phyloP scores from a whole-genome alignment of 257 asterid genomes.

The Lycium ferocissimum region DNA sequence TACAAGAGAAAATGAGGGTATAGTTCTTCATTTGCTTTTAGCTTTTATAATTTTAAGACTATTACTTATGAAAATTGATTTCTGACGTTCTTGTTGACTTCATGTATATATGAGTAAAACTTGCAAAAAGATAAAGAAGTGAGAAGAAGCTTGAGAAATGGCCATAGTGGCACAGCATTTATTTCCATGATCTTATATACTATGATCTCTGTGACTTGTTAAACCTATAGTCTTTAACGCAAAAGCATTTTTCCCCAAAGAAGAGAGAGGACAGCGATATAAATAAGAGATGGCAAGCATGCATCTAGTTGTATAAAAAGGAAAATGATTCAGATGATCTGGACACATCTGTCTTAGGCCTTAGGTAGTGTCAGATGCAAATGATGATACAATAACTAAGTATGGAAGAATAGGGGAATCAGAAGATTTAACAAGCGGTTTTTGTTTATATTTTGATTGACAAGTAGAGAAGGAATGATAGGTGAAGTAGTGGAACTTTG shows the following conservation, averaged over 20 bases:
- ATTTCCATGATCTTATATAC: neutral
- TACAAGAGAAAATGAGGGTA: slow-evolving; percentile 98
- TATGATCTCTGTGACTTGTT: neutral
- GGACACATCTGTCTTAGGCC: neutral
- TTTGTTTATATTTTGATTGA: neutral
- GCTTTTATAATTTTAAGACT: slow-evolving; percentile 8
- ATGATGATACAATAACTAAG: slow-evolving; percentile 8
- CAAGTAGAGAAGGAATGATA: slow-evolving; percentile 6
- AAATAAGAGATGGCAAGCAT: neutral
- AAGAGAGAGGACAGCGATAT: neutral
- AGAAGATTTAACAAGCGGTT: neutral
- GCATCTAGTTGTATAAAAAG: neutral
- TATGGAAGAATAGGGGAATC: neutral
- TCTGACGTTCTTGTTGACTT: neutral
- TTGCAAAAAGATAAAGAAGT: slow-evolving; percentile 6
- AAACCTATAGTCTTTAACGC: neutral
- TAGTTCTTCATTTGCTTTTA: slow-evolving; percentile 20
- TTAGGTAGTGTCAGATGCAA: neutral
- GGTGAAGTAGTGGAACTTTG: neutral
- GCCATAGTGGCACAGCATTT: slow-evolving; percentile 24
- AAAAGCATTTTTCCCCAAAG: neutral
- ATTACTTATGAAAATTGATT: neutral
- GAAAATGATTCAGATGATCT: slow-evolving; percentile 16
- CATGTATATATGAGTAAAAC: neutral
- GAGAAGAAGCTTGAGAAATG: slow-evolving; percentile 18